A percentile compares a stretch with the other conserved stretches of the same genome.
Evolutionary conservation across 1,284 basidiomycete genomes (phyloP).

Genomic region (Malassezia furfur): DNA sequence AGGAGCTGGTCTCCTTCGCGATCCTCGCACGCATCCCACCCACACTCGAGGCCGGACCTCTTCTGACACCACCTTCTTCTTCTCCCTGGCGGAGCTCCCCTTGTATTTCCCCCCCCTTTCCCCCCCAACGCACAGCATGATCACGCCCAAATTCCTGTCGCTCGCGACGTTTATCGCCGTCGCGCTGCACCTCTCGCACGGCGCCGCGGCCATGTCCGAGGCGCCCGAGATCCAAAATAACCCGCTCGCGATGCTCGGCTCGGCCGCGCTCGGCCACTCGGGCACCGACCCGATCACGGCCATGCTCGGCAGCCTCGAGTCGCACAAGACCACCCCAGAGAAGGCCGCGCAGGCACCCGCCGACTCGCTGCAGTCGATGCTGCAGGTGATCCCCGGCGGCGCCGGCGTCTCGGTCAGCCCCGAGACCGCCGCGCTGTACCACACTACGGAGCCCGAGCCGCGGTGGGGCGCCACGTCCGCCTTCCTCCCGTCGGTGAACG

Average conservation of each 20-base stretch:
- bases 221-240: background rate
- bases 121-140: background rate
- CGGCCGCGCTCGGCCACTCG: background rate
- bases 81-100: constrained; percentile 1
- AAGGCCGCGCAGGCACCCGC: background rate
- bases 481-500: constrained; percentile 23
- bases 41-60: background rate
- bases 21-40: background rate
- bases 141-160: background rate
- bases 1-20: constrained; percentile 4
- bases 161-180: background rate
- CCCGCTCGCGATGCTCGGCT: background rate
- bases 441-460: background rate
- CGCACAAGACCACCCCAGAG: background rate
- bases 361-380: background rate
- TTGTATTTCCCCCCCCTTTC: background rate
- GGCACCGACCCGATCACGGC: background rate
- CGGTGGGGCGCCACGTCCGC: constrained; percentile 43
- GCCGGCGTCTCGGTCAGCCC: background rate
- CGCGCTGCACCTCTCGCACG: background rate
- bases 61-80: background rate
- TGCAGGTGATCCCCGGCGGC: background rate
- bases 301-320: background rate
- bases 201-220: background rate
- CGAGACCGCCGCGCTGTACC: constrained; percentile 4